Conservation (phyloP, 345 rosid species). For the Salix suchowensis region DNA sequence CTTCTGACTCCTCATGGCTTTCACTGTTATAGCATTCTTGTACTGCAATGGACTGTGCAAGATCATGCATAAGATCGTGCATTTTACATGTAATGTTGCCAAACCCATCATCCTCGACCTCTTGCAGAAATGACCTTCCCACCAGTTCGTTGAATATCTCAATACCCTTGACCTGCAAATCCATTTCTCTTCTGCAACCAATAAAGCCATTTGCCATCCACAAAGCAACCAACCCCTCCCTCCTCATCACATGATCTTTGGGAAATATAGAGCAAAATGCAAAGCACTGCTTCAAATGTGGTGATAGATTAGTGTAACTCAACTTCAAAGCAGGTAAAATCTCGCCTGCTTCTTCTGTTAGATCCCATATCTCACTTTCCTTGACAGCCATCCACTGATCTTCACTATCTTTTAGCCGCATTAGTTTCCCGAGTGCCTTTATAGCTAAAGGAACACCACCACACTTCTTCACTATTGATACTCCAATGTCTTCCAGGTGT, state of each 20-base stretch:
- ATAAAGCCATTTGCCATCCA: slow-evolving; percentile 33
- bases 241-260: not conserved
- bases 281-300: slow-evolving; percentile 3
- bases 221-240: not conserved
- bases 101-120: not conserved
- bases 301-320: not conserved
- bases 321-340: slow-evolving; percentile 2
- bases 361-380: slow-evolving; percentile 14
- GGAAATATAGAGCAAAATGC: slow-evolving; percentile 4
- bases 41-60: slow-evolving; percentile 6
- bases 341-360: not conserved
- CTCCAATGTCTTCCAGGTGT: slow-evolving; percentile 3
- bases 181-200: not conserved
- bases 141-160: slow-evolving; percentile 14
- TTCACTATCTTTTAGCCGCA: not conserved
- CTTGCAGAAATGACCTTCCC: slow-evolving; percentile 19
- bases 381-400: slow-evolving; percentile 5
- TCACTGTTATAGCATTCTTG: no score
- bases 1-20: no score
- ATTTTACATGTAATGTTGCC: slow-evolving; percentile 11
- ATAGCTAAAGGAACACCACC: slow-evolving; percentile 13
- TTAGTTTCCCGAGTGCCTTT: slow-evolving; percentile 10
- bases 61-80: slow-evolving; percentile 26
- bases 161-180: slow-evolving; percentile 10
- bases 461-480: slow-evolving; percentile 9